Conservation (phyloP, 2,329 filamentous ascomycete species). For the Aspergillus viridinutans region DNA sequence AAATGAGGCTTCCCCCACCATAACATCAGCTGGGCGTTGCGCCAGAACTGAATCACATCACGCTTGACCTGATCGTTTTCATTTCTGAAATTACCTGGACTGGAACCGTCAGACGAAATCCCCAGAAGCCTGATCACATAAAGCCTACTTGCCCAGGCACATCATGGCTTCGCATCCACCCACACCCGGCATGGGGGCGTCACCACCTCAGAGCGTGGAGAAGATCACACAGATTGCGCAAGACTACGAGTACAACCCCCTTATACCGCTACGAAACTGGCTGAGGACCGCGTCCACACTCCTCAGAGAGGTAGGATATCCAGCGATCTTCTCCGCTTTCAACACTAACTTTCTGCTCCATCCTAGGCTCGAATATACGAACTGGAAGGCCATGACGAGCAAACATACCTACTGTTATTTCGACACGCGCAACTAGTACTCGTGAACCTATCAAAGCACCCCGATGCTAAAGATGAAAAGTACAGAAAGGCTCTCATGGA, state of each 20-base stretch:
- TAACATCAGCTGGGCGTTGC: conserved; percentile 11
- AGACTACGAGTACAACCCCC: conserved; percentile 74
- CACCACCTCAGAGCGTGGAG: conserved; percentile 64
- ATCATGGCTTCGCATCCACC: conserved; percentile 23
- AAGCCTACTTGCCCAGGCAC: conserved; percentile 1
- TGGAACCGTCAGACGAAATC: background rate
- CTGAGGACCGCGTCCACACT: conserved; percentile 74
- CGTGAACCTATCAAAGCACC: conserved; percentile 69
- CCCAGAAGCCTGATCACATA: background rate
- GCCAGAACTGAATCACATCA: conserved; percentile 12
- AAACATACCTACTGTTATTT: conserved; percentile 87
- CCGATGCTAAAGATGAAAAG: conserved; percentile 65
- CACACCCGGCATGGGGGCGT: conserved; percentile 31
- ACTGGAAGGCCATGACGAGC: conserved; percentile 76
- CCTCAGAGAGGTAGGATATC: conserved; percentile 67
- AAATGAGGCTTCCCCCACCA: conserved; percentile 19
- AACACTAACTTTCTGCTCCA: background rate
- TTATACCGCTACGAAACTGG: conserved; percentile 76
- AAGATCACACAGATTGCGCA: conserved; percentile 73
- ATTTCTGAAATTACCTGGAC: background rate
- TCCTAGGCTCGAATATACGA: conserved; percentile 76
- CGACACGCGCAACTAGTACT: conserved; percentile 83
- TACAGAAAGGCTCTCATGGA: conserved; percentile 50
- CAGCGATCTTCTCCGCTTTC: background rate
- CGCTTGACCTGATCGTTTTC: background rate